These are phyloP conservation scores for Omphalotus olearius DNA, from an alignment of 1,284 basidiomycete species.

Conservation along the genomic window DNA sequence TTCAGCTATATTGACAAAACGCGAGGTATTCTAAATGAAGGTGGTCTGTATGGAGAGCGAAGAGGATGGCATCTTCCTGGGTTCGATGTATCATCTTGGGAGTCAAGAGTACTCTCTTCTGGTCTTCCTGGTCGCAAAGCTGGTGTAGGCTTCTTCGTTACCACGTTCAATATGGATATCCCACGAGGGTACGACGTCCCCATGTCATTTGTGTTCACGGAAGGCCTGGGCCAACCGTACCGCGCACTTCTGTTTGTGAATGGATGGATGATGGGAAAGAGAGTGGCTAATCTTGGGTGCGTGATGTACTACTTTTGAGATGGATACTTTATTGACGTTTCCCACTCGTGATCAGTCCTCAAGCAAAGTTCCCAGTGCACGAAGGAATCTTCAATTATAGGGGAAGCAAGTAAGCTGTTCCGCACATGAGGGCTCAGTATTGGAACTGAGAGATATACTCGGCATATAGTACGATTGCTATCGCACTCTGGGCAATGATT, in stretches of 20 bases:
- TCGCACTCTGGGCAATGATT: slow-evolving; percentile 68
- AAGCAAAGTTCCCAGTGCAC: slow-evolving; percentile 74
- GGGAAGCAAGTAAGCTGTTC: slow-evolving; percentile 56
- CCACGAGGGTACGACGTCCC: slow-evolving; percentile 57
- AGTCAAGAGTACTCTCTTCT: slow-evolving; percentile 40
- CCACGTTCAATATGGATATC: slow-evolving; percentile 61
- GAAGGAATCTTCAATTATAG: slow-evolving; percentile 70
- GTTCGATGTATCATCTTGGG: slow-evolving; percentile 63
- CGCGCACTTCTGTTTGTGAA: slow-evolving; percentile 74
- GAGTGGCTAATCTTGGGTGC: slow-evolving; percentile 66
- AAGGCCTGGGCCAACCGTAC: slow-evolving; percentile 49
- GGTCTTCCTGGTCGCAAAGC: slow-evolving; percentile 54
- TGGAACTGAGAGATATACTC: slow-evolving; percentile 1
- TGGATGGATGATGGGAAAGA: slow-evolving; percentile 85
- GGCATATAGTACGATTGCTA: slow-evolving; percentile 57
- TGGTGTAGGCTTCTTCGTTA: slow-evolving; percentile 78
- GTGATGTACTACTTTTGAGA: slow-evolving; percentile 18
- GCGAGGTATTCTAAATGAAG: slow-evolving; percentile 63
- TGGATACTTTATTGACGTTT: not conserved
- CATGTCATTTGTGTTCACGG: slow-evolving; percentile 67
- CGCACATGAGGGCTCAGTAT: not conserved
- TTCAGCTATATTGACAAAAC: slow-evolving; percentile 59
- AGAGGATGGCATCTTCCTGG: slow-evolving; percentile 80
- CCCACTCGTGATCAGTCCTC: too few relatives aligned
- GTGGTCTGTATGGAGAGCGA: slow-evolving; percentile 76